Conservation (phyloP, 768 basidiomycete genomes). For the Clitopilus hobsonii region DNA sequence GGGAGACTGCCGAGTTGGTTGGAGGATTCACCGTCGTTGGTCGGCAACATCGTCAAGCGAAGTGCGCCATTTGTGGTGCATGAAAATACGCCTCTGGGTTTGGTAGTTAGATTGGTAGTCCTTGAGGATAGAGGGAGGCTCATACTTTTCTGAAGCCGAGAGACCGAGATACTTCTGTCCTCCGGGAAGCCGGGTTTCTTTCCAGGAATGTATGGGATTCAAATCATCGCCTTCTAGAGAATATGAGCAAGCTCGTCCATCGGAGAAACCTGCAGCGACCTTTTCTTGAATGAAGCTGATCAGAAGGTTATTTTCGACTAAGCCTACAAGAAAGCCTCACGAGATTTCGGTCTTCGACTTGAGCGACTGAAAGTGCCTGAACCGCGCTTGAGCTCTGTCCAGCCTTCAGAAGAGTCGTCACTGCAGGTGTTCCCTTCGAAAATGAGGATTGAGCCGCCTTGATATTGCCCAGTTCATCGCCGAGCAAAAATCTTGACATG, state of each 20-base stretch:
- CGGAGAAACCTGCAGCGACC: constrained; percentile 61
- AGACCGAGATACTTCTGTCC: constrained; percentile 62
- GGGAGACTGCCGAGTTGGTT: constrained; percentile 45
- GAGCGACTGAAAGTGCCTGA: constrained; percentile 23
- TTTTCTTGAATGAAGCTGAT: constrained; percentile 36
- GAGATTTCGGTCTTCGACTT: constrained; percentile 23
- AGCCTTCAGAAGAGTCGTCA: constrained; percentile 17
- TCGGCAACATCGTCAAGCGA: constrained; percentile 35
- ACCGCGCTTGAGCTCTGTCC: constrained; percentile 25
- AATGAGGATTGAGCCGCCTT: constrained; percentile 41
- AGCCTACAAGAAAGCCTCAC: constrained; percentile 24
- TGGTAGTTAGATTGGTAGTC: not conserved
- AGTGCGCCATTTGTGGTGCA: constrained; percentile 78
- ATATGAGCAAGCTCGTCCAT: constrained; percentile 47
- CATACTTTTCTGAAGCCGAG: constrained; percentile 44
- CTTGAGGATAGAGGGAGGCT: constrained; percentile 6
- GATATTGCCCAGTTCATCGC: constrained; percentile 76
- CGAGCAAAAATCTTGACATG: constrained; percentile 65
- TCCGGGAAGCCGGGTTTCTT: constrained; percentile 51
- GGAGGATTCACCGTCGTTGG: constrained; percentile 15
- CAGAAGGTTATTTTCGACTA: not conserved
- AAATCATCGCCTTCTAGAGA: constrained; percentile 38
- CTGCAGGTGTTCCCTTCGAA: not conserved
- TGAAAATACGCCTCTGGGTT: constrained; percentile 48
- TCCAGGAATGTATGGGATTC: constrained; percentile 48